A percentile compares a stretch with the other conserved stretches of the same genome.
These are phyloP conservation scores for Apiospora saccharicola DNA, from an alignment of 2,329 filamentous ascomycete genomes.

Conservation along the genomic window DNA sequence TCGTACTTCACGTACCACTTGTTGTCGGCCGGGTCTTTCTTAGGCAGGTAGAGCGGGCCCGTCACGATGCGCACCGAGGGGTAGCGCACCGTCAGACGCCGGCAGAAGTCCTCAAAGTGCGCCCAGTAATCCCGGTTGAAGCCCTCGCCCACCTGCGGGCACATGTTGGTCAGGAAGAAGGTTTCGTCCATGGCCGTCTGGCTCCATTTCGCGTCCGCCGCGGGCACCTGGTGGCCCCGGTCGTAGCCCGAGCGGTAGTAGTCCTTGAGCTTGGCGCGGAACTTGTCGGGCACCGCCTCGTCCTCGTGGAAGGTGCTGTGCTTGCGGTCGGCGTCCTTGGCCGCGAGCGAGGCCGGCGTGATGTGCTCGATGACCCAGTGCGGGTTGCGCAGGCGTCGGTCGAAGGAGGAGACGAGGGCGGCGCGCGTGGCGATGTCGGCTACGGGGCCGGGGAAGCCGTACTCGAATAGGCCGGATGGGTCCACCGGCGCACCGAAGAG, in stretches of 20 bases:
- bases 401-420: constrained; percentile 86
- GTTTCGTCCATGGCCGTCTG: constrained; percentile 95
- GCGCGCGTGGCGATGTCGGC: constrained; percentile 80
- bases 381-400: constrained; percentile 89
- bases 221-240: constrained; percentile 94
- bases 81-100: constrained; percentile 80
- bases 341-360: constrained; percentile 81
- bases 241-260: constrained; percentile 97
- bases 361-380: constrained; percentile 98
- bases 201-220: constrained; percentile 95
- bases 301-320: constrained; percentile 88
- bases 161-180: constrained; percentile 95
- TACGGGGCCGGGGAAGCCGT: constrained; percentile 91
- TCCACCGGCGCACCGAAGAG: constrained; percentile 64
- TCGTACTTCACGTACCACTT: constrained; percentile 98
- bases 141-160: constrained; percentile 95
- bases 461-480: constrained; percentile 79
- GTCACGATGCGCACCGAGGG: constrained; percentile 91
- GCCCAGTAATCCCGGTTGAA: constrained; percentile 99
- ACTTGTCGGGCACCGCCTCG: constrained; percentile 77
- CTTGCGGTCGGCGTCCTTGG: constrained; percentile 81
- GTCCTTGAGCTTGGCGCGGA: constrained; percentile 89
- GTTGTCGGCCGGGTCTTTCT: constrained; percentile 79
- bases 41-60: constrained; percentile 90
- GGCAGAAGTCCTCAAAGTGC: constrained; percentile 97